phyloP scores from a whole-genome alignment of 2,329 filamentous ascomycete genomes.

The Ascochyta koolunga region DNA sequence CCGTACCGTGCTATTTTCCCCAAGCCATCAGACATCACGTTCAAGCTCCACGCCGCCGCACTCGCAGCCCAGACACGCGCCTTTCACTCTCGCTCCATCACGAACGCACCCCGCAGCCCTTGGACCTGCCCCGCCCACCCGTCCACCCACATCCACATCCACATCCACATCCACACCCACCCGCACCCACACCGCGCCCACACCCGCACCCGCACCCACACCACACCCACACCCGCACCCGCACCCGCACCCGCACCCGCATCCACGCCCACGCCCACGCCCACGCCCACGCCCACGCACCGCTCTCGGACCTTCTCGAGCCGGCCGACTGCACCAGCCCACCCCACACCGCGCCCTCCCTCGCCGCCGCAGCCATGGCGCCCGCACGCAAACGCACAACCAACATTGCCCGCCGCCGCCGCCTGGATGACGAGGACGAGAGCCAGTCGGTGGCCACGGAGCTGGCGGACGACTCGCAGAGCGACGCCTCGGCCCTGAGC shows the following conservation, averaged over 20 bases:
- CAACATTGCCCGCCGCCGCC: constrained; percentile 46
- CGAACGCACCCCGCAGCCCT: constrained; percentile 32
- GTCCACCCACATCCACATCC: constrained; percentile 22
- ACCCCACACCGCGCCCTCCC: constrained; percentile 25
- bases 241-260: too few species aligned
- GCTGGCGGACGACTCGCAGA: constrained; percentile 66
- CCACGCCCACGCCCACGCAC: constrained; percentile 22
- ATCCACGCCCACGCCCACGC: constrained; percentile 24
- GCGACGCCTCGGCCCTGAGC: constrained; percentile 64
- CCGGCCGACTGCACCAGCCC: constrained; percentile 3
- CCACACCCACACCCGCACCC: too few species aligned
- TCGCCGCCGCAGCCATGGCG: constrained; percentile 39
- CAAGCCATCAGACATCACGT: constrained; percentile 42
- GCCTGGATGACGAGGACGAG: constrained; percentile 49
- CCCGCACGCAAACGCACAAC: constrained; percentile 44
- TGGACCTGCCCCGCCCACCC: constrained; percentile 22
- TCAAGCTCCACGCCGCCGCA: constrained; percentile 19
- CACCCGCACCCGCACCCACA: constrained; percentile 24
- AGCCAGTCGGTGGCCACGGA: constrained; percentile 54
- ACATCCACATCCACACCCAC: constrained; percentile 24
- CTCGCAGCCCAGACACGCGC: constrained; percentile 24
- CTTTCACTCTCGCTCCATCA: constrained; percentile 33
- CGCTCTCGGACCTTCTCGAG: constrained; percentile 13
- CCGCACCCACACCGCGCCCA: too few species aligned
- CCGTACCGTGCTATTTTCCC: constrained; percentile 42